phyloP scores from a whole-genome alignment of 345 rosid genomes.

The Syzygium grande region DNA sequence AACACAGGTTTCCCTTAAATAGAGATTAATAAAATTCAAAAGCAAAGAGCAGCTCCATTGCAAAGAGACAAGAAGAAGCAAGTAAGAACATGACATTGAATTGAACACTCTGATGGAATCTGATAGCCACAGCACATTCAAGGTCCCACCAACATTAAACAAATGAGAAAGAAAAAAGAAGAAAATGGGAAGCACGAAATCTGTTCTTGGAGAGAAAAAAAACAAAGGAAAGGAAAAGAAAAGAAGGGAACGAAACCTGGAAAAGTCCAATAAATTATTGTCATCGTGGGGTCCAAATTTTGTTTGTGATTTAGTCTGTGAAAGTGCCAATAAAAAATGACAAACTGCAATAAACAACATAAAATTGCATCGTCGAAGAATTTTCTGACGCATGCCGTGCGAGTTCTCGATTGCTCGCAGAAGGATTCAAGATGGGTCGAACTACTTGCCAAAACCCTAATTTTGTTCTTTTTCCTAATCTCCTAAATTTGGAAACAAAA shows the following conservation, averaged over 20 bases:
- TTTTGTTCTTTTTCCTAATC: neutral
- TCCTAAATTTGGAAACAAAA: neutral
- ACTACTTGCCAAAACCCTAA: neutral
- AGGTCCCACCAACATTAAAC: neutral
- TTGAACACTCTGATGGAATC: neutral
- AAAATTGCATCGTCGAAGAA: fast-evolving
- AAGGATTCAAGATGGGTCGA: neutral
- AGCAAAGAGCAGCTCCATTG: neutral
- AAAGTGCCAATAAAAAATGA: neutral
- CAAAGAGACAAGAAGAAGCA: neutral
- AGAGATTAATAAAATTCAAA: neutral
- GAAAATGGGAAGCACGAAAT: neutral
- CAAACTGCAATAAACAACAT: neutral
- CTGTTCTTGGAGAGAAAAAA: neutral
- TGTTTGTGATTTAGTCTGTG: neutral
- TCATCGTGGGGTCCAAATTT: neutral
- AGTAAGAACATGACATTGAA: neutral
- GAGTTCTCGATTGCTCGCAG: neutral
- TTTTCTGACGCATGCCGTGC: neutral
- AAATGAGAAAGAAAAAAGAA: neutral
- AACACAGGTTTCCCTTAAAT: neutral
- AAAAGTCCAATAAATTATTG: neutral
- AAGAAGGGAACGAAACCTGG: neutral
- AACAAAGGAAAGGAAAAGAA: neutral
- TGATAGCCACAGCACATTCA: neutral